These are phyloP conservation scores for Podaxis sp. DNA, from an alignment of 768 basidiomycete species.

Conservation along the genomic window DNA sequence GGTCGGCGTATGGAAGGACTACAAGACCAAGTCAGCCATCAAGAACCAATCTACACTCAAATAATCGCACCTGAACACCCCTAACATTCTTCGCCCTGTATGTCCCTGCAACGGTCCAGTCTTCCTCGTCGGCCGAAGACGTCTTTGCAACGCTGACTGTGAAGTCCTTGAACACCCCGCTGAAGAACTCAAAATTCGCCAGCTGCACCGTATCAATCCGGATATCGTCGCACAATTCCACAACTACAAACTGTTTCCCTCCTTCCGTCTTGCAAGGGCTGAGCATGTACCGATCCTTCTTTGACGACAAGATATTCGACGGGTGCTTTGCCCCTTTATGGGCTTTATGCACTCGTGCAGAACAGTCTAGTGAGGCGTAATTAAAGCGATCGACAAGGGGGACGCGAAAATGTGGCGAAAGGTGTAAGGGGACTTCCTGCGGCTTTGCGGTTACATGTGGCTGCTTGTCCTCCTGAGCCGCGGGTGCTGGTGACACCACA, in stretches of 20 bases:
- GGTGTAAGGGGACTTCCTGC: conserved; percentile 28
- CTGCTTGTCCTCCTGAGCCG: conserved; percentile 12
- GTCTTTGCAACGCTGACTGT: conserved; percentile 84
- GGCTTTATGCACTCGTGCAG: conserved; percentile 83
- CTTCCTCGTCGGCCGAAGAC: conserved; percentile 48
- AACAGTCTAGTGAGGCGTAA: conserved; percentile 90
- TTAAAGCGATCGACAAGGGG: conserved; percentile 88
- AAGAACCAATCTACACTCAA: background rate
- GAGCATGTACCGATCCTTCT: conserved; percentile 95
- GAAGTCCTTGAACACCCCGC: conserved; percentile 92
- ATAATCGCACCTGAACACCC: conserved; percentile 73
- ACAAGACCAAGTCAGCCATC: background rate
- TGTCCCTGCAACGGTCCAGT: conserved; percentile 71
- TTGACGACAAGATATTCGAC: conserved; percentile 79
- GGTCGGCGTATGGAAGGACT: conserved; percentile 77
- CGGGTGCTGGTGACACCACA: background rate
- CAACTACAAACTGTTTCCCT: conserved; percentile 73
- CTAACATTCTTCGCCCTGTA: conserved; percentile 87
- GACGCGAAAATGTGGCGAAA: conserved; percentile 59
- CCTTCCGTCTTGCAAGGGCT: conserved; percentile 74
- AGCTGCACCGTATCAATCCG: conserved; percentile 94
- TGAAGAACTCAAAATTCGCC: conserved; percentile 98
- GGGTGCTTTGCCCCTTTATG: conserved; percentile 81
- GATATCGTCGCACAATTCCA: conserved; percentile 97
- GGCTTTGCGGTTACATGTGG: conserved; percentile 18